phyloP scores from a whole-genome alignment of 1,139 yeast genomes.

The Lodderomyces parapsilosis region DNA sequence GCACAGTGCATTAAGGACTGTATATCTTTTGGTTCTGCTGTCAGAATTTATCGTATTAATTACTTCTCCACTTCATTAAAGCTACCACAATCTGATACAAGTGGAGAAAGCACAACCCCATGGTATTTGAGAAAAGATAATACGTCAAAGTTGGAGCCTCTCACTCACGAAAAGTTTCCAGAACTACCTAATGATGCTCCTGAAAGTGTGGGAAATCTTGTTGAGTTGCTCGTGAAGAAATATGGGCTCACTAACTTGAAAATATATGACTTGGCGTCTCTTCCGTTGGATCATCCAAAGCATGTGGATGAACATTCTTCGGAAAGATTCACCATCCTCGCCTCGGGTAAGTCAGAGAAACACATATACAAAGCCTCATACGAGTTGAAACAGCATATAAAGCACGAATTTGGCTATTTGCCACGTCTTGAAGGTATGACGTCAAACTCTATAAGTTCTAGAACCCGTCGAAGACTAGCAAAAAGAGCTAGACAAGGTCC shows the following conservation, averaged over 20 bases:
- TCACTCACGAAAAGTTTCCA: constrained; percentile 33
- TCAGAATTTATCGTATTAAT: not conserved
- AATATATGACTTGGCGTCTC: constrained; percentile 48
- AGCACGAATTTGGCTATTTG: constrained; percentile 30
- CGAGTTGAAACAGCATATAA: constrained; percentile 46
- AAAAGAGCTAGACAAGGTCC: constrained; percentile 57
- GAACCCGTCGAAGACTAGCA: constrained; percentile 61
- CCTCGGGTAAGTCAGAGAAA: constrained; percentile 76
- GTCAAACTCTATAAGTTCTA: constrained; percentile 56
- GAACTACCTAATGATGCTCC: constrained; percentile 61
- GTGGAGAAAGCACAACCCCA: constrained; percentile 33
- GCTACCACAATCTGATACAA: not conserved
- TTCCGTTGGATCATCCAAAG: constrained; percentile 43
- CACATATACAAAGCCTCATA: constrained; percentile 74
- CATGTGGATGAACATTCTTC: constrained; percentile 25
- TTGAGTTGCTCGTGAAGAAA: constrained; percentile 50
- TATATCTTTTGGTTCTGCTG: not conserved
- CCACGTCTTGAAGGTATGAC: constrained; percentile 73
- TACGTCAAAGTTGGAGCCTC: constrained; percentile 34
- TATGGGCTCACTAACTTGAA: constrained; percentile 64
- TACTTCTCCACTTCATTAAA: not conserved
- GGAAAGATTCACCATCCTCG: constrained; percentile 56
- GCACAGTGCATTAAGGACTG: not conserved
- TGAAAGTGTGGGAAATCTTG: constrained; percentile 39
- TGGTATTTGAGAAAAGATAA: constrained; percentile 63